phyloP scores from a whole-genome alignment of 192 early-diverging fungal species.

The Physocladia obscura region DNA sequence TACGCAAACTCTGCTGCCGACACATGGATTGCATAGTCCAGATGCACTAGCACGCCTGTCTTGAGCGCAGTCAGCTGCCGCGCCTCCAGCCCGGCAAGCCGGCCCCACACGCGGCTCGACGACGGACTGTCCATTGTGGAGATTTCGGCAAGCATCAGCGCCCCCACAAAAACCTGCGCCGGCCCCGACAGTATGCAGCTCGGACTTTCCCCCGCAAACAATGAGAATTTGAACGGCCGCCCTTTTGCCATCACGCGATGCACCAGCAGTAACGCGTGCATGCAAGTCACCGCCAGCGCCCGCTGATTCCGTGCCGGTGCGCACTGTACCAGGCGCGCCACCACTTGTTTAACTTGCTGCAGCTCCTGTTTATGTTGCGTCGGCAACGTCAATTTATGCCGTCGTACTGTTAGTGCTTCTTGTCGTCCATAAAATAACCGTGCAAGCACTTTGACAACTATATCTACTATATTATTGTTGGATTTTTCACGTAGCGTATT shows the following conservation, averaged over 20 bases:
- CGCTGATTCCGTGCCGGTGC: not conserved
- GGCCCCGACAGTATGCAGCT: not conserved
- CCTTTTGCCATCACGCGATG: constrained; percentile 14
- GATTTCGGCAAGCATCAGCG: not conserved
- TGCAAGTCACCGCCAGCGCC: constrained; percentile 2
- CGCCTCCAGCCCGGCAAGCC: not conserved
- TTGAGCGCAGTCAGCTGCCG: not conserved
- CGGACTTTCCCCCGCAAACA: too few relatives aligned
- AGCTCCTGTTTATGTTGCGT: constrained; percentile 12
- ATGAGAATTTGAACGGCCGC: too few relatives aligned
- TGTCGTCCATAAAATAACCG: constrained; percentile 5
- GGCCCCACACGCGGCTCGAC: not conserved
- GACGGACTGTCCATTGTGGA: constrained; percentile 12
- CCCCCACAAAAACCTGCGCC: not conserved
- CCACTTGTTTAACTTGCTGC: not conserved
- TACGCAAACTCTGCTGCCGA: not conserved
- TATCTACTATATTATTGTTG: not conserved
- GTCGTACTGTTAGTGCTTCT: not conserved
- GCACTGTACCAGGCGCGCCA: not conserved
- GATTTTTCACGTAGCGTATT: not conserved
- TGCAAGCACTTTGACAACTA: constrained; percentile 21
- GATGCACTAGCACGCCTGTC: not conserved
- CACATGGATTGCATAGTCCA: constrained; percentile 13
- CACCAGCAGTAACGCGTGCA: constrained; percentile 5
- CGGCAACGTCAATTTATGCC: not conserved